Evolutionary conservation across 140 eudicot genomes (phyloP), one percentile per base, ranked within the genome.

Genomic region (Erigeron philadelphicus): DNA sequence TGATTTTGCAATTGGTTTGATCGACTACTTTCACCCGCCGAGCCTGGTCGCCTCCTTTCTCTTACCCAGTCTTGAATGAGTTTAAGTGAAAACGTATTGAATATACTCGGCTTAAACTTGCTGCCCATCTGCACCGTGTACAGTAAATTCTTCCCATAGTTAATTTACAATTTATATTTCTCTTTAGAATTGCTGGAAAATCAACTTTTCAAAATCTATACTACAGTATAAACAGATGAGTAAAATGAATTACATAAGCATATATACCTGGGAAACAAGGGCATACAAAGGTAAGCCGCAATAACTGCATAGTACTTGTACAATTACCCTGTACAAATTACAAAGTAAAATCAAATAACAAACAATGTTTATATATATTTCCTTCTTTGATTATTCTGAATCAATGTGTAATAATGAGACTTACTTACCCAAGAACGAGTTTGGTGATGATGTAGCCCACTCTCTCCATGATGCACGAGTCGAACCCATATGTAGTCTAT

Each of bases 281-380:
- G 93, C 96, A 74, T 92, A 92, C 75, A 92, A 72, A 49, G 98
- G 98, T 64, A 92, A 70, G 5, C 95, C 88, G 76, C 91, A 88
- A 67, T 84, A 88, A 78, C 98, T 88, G 82, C 98, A 92, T 15
- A 92, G 86, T 46, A 92, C 90, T 78, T 92, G 92, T 67, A 92
- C 95, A 56, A 92, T 79, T 43, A 82, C 72, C 76, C 98, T 92
- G n/a, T n/a, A n/a, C 35, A 25, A 25, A 25, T 25, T 31, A 1
- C 38, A 1, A 31, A 1, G 5, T 31, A 31, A 31, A 31, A 31
- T 31, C 38, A 31, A 31, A 31, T 3, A 31, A 31, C 38, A 31
- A 31, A 31, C 38, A 31, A 31, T 31, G 38, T 1, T 31, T 31
- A 31, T 31, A 31, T 31, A 31, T 31, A 5, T 4, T 31, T 31